Evolutionary conservation across 371 early-diverging fungal genomes (phyloP).

Genomic region (Mortierella sp.): DNA sequence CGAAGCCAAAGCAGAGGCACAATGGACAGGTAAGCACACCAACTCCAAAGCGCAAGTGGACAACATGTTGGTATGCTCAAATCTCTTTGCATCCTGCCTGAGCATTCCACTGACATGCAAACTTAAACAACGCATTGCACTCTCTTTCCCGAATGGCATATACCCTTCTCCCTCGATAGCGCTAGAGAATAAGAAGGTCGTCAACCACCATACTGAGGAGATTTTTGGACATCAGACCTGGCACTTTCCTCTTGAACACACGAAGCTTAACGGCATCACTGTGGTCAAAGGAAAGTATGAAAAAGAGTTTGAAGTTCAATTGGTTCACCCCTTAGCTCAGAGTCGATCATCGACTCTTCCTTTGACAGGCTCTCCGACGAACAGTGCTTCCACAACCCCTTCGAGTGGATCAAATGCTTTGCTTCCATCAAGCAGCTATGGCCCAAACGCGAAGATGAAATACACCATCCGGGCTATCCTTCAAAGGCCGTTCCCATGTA

Average conservation of each 20-base stretch:
- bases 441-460: conserved; percentile 32
- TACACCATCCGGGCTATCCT: conserved; percentile 51
- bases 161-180: conserved; percentile 11
- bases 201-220: conserved; percentile 42
- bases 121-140: conserved; percentile 1
- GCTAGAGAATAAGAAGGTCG: conserved; percentile 46
- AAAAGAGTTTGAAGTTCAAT: conserved; percentile 39
- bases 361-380: neutral
- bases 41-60: too few relatives aligned
- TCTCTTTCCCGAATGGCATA: neutral
- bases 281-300: conserved; percentile 40
- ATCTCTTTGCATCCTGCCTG: neutral
- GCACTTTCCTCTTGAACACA: conserved; percentile 46
- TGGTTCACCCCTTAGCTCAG: conserved; percentile 22
- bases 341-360: conserved; percentile 4
- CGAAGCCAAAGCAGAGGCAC: conserved; percentile 46
- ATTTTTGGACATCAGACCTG: conserved; percentile 40
- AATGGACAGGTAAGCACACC: conserved; percentile 32
- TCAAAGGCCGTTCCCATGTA: conserved; percentile 38
- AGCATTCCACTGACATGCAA: conserved; percentile 1
- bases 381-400: neutral
- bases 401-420: conserved; percentile 7
- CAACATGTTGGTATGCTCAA: neutral
- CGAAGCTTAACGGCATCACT: conserved; percentile 28
- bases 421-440: conserved; percentile 43